Base-by-base conservation (phyloP, 2,329 filamentous ascomycete species). In the Penicillium sclerotiorum region DNA sequence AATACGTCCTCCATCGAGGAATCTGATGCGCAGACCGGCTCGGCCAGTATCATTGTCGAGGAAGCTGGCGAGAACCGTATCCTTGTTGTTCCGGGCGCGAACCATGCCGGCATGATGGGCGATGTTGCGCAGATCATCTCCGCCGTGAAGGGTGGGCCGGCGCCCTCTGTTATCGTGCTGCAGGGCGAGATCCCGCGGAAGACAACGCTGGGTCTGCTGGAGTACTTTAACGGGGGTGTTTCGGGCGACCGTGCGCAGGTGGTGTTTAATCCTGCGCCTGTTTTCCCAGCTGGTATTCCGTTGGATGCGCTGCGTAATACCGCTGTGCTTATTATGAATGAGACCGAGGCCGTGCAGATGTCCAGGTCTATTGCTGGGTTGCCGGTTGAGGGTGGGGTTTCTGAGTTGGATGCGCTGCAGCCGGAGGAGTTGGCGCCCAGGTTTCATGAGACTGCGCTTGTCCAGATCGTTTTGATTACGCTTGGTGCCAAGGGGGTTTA, bases 221-320 rank as follows among this genome's bases (percentile, higher is more conserved):
- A 60, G 12, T 53, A 57, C 36, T 61, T 55, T 30, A 61, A 61
- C 28, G 38, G 45, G 0, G 45, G 41, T 13, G 38, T 8, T 20
- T 39, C 39, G 2, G 27, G n/a, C 1, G 39, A 52, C 2, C 44
- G 48, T 1, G 44, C 47, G 2, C 50, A 77, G 25, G 85, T 90
- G 1, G 78, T 95, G 13, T 79, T 95, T 55, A 95, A 95, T 68
- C 89, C 90, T 9, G 90, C 90, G 4, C 89, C 90, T 12, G 90
- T 90, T 7, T 86, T 86, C 4, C 89, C 90, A 2, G 78, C 85
- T 45, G 65, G 71, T 9, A 72, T 95, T 3, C 88, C 88, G 2
- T 32, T 58, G 9, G 32, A 27, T 0, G 45, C 57, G 22, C 13
- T 62, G 15, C 35, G 36, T 6, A 36, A 49, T 4, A 62, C 59